These are phyloP conservation scores for Selaginella moellendorffii DNA, from an alignment of 75 land plant genomes.

Conservation along the genomic window DNA sequence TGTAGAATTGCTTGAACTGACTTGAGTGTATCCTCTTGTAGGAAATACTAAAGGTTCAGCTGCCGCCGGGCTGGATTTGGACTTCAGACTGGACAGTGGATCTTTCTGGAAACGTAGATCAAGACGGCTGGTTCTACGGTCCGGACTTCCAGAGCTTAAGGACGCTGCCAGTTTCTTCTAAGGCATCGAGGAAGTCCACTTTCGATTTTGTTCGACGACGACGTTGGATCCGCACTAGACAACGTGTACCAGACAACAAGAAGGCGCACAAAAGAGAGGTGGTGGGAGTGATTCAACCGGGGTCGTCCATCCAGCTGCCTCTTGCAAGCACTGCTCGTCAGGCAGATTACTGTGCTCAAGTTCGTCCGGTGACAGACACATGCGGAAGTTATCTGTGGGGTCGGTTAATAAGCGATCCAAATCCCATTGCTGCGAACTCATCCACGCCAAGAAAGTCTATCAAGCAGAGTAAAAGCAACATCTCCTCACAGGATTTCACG, in stretches of 20 bases:
- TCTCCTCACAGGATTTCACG: constrained; percentile 15
- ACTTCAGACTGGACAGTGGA: constrained; percentile 54
- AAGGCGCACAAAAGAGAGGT: constrained; percentile 20
- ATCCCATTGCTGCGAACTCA: constrained; percentile 11
- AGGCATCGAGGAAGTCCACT: constrained; percentile 37
- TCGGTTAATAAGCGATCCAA: constrained; percentile 25
- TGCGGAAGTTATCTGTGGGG: constrained; percentile 49
- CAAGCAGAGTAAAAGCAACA: not conserved
- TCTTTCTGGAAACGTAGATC: constrained; percentile 43
- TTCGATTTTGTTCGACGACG: constrained; percentile 57
- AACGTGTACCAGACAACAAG: constrained; percentile 25
- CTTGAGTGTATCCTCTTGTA: no score
- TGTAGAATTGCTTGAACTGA: no score
- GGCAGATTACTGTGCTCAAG: constrained; percentile 55
- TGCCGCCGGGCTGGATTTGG: constrained; percentile 71
- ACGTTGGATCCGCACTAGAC: constrained; percentile 55
- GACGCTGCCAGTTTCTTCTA: constrained; percentile 42
- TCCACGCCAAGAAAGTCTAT: not conserved
- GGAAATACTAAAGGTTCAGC: constrained; percentile 57
- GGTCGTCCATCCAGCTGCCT: constrained; percentile 46
- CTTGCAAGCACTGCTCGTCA: constrained; percentile 31
- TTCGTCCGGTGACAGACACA: constrained; percentile 38
- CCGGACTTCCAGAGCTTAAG: constrained; percentile 49
- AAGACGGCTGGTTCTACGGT: constrained; percentile 84
- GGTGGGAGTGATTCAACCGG: constrained; percentile 38